These are phyloP conservation scores for Plectosphaerella plurivora DNA, from an alignment of 2,329 filamentous ascomycete genomes.

Conservation along the genomic window DNA sequence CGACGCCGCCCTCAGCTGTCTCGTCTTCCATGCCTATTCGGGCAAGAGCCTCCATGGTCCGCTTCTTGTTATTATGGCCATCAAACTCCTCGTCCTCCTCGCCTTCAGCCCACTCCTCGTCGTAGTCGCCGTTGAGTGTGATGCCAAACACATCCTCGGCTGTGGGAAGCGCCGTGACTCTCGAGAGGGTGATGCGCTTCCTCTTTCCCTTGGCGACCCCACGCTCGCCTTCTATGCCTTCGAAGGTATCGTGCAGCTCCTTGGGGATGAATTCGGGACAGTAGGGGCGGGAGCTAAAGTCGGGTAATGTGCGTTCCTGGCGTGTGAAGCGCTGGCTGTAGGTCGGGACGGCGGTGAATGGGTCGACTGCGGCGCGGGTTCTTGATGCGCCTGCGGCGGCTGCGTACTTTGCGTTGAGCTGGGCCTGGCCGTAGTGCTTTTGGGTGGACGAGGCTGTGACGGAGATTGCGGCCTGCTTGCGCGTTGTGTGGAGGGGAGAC, in stretches of 20 bases:
- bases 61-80: constrained; percentile 23
- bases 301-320: constrained; percentile 48
- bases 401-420: constrained; percentile 53
- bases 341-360: constrained; percentile 54
- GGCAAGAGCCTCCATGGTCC: constrained; percentile 36
- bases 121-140: constrained; percentile 7
- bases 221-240: constrained; percentile 34
- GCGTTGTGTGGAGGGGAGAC: constrained; percentile 49
- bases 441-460: constrained; percentile 32
- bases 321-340: constrained; percentile 52
- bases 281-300: constrained; percentile 46
- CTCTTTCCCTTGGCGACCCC: constrained; percentile 34
- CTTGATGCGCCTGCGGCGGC: constrained; percentile 24
- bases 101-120: constrained; percentile 6
- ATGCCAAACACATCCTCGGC: constrained; percentile 47
- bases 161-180: constrained; percentile 41
- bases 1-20: constrained; percentile 36
- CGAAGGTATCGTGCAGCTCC: constrained; percentile 51
- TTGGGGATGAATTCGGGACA: constrained; percentile 49
- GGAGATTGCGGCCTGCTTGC: constrained; percentile 37
- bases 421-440: constrained; percentile 51
- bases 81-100: constrained; percentile 21
- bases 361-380: constrained; percentile 52
- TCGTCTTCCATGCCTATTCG: constrained; percentile 36
- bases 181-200: constrained; percentile 42